phyloP scores from a whole-genome alignment of 2,329 filamentous ascomycete species.

The Diplodia scrobiculata region DNA sequence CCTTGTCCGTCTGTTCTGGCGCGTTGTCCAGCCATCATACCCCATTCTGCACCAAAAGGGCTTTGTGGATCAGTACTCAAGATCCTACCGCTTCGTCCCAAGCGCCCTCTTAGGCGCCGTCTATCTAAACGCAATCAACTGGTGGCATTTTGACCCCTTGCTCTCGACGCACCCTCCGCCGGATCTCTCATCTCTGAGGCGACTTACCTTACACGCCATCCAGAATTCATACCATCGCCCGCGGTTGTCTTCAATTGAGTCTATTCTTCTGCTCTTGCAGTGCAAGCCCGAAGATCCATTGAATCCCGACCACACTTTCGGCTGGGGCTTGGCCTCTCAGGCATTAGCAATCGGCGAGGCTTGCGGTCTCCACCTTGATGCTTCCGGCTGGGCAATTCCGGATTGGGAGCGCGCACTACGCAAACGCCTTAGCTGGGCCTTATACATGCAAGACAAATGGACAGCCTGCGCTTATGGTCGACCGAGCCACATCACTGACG shows the following conservation, averaged over 20 bases:
- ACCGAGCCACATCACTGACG: conserved; percentile 57
- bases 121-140: conserved; percentile 64
- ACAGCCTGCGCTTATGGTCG: conserved; percentile 60
- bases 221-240: conserved; percentile 48
- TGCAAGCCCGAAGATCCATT: conserved; percentile 34
- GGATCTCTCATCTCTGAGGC: conserved; percentile 42
- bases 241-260: conserved; percentile 38
- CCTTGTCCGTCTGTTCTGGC: conserved; percentile 74
- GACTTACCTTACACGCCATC: conserved; percentile 45
- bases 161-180: conserved; percentile 51
- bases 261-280: conserved; percentile 41
- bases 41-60: conserved; percentile 64
- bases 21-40: conserved; percentile 61
- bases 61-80: conserved; percentile 63
- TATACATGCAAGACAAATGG: conserved; percentile 69
- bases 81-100: conserved; percentile 61
- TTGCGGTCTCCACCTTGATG: conserved; percentile 57
- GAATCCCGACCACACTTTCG: conserved; percentile 29
- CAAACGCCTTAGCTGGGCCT: conserved; percentile 64
- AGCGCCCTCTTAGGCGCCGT: conserved; percentile 62
- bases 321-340: conserved; percentile 41
- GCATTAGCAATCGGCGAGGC: conserved; percentile 45
- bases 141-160: conserved; percentile 60
- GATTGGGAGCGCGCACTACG: conserved; percentile 64
- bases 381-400: conserved; percentile 63